phyloP scores from a whole-genome alignment of 148 eudicot species.

The Chenopodium suecicum region DNA sequence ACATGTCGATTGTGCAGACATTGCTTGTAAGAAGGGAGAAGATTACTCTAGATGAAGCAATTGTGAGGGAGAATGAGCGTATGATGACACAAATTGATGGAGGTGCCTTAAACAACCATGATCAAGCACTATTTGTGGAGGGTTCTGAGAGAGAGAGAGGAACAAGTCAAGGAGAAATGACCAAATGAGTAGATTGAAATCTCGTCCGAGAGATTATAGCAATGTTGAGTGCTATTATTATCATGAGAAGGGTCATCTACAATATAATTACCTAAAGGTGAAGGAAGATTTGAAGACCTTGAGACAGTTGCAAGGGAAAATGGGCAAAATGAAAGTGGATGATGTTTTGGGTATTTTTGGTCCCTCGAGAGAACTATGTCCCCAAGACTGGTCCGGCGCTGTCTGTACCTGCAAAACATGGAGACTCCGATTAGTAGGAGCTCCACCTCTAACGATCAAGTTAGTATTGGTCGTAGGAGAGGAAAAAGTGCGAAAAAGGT shows the following conservation, averaged over 20 bases:
- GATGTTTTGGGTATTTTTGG: not conserved
- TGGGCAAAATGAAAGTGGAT: not conserved
- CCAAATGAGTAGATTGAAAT: not conserved
- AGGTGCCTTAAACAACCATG: not conserved
- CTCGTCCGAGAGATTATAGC: not conserved
- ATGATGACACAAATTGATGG: not conserved
- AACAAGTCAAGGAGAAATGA: not conserved
- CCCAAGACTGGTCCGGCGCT: too few relatives aligned
- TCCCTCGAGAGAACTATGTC: too few relatives aligned
- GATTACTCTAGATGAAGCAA: too few relatives aligned
- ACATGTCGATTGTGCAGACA: too few relatives aligned
- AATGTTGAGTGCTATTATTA: slow-evolving; percentile 1
- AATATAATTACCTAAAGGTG: not conserved
- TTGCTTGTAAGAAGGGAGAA: too few relatives aligned
- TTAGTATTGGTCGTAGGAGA: too few relatives aligned
- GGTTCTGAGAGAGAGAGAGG: not conserved
- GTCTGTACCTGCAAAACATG: too few relatives aligned
- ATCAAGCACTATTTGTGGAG: not conserved
- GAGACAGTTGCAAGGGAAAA: not conserved
- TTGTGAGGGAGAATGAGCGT: too few relatives aligned
- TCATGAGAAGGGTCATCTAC: not conserved
- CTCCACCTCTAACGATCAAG: too few relatives aligned
- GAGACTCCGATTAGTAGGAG: too few relatives aligned
- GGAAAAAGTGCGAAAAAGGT: too few relatives aligned
- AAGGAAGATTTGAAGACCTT: not conserved